Evolutionary conservation across 179 eudicot genomes (phyloP).

Genomic region (Dionaea muscipula): DNA sequence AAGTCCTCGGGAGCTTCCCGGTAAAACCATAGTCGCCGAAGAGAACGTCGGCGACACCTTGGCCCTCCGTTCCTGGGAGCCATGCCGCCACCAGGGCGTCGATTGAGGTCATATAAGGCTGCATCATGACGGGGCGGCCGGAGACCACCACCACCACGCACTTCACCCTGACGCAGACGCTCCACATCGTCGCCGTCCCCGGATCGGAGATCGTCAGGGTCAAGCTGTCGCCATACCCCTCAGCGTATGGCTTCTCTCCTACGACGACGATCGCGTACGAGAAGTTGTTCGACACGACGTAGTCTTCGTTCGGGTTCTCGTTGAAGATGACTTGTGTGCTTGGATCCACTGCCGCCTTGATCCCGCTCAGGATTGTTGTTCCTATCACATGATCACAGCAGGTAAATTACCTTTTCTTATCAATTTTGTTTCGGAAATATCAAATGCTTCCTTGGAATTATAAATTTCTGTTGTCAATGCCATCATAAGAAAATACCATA

Average conservation of each 20-base stretch:
- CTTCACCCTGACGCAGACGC: conserved; percentile 24
- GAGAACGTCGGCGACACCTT: conserved; percentile 27
- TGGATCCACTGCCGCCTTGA: conserved; percentile 24
- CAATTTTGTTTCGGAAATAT: no score
- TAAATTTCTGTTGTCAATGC: no score
- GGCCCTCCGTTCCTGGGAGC: conserved; percentile 38
- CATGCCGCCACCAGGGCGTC: conserved; percentile 45
- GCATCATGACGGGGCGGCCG: conserved; percentile 28
- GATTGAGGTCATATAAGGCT: conserved; percentile 25
- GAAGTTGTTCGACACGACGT: conserved; percentile 24
- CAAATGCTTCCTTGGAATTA: no score
- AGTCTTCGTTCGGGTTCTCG: conserved; percentile 22
- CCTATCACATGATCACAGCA: no score
- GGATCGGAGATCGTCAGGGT: conserved; percentile 32
- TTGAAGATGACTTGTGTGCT: conserved; percentile 24
- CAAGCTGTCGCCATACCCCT: conserved; percentile 28
- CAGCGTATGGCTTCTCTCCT: conserved; percentile 40
- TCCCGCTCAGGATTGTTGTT: conserved; percentile 26
- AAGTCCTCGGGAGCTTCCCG: conserved; percentile 36
- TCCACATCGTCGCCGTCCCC: conserved; percentile 27
- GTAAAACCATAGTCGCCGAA: conserved; percentile 37
- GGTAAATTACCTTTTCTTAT: no score
- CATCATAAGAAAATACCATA: no score
- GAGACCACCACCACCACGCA: conserved; percentile 32
- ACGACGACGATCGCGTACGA: conserved; percentile 33